Percentiles rank a stretch among this genome's conserved stretches.
Conservation (phyloP, 805 yeast genomes). For the Schwanniomyces polymorphus region DNA sequence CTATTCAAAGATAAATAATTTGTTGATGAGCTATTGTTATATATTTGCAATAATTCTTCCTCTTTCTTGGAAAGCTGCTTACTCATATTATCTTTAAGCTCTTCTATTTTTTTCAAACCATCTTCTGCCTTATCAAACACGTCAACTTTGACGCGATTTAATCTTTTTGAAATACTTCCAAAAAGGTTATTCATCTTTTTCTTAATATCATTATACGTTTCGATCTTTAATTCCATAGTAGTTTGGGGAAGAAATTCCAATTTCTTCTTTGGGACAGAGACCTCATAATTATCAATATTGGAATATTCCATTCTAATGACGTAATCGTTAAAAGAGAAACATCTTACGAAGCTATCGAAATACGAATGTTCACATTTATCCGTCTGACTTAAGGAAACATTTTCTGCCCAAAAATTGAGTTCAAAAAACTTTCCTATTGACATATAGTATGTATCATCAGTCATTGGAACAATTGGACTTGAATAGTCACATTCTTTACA, state of each 20-base stretch:
- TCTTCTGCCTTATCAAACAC: slow-evolving; percentile 69
- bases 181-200: slow-evolving; percentile 62
- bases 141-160: slow-evolving; percentile 75
- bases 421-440: slow-evolving; percentile 95
- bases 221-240: slow-evolving; percentile 67
- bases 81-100: slow-evolving; percentile 52
- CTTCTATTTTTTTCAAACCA: slow-evolving; percentile 59
- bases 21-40: slow-evolving; percentile 55
- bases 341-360: slow-evolving; percentile 77
- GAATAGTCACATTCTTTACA: slow-evolving; percentile 77
- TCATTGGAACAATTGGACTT: slow-evolving; percentile 79
- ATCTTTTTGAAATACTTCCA: slow-evolving; percentile 65
- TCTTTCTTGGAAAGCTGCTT: slow-evolving; percentile 51
- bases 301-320: slow-evolving; percentile 80
- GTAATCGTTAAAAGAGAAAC: slow-evolving; percentile 77
- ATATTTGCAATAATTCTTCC: slow-evolving; percentile 50
- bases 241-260: slow-evolving; percentile 71
- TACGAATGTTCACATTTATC: slow-evolving; percentile 74
- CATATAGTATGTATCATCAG: slow-evolving; percentile 83
- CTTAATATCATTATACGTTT: slow-evolving; percentile 54
- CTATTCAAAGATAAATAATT: slow-evolving; percentile 71
- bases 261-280: slow-evolving; percentile 73
- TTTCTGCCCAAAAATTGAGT: slow-evolving; percentile 67
- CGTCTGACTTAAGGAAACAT: slow-evolving; percentile 18
- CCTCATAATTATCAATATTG: slow-evolving; percentile 71